A percentile compares a stretch with the other conserved stretches of the same genome.
phyloP scores from a whole-genome alignment of 129 eudicot genomes.

The Flaveria sonorensis region DNA sequence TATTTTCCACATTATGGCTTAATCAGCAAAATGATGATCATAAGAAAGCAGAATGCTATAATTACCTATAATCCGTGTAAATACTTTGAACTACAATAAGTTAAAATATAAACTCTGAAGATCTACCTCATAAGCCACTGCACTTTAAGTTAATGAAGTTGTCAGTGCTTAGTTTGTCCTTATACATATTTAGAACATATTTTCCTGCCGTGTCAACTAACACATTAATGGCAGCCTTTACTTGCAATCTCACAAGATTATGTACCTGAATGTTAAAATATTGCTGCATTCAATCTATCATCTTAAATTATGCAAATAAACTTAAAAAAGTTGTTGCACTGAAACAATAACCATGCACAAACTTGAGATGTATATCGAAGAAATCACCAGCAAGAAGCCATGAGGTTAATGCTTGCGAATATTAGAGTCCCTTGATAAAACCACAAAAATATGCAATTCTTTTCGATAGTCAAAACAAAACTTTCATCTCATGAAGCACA shows the following conservation, averaged over 20 bases:
- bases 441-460: not conserved
- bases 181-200: not conserved
- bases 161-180: not conserved
- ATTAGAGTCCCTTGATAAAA: not conserved
- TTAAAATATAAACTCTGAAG: not conserved
- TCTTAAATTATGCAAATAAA: slow-evolving; percentile 1
- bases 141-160: not conserved
- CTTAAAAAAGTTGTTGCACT: not conserved
- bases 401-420: not conserved
- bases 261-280: not conserved
- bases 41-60: not conserved
- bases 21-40: not conserved
- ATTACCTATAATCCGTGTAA: not conserved
- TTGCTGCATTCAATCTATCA: not conserved
- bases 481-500: not conserved
- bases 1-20: not conserved
- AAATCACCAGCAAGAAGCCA: not conserved
- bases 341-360: not conserved
- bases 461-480: not conserved
- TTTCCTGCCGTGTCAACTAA: not conserved
- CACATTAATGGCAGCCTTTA: not conserved
- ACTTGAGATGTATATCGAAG: not conserved
- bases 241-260: slow-evolving; percentile 11
- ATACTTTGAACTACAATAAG: not conserved
- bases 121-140: not conserved